Conservation (phyloP, 2,329 filamentous ascomycete species). For the Monosporascus sp. region DNA sequence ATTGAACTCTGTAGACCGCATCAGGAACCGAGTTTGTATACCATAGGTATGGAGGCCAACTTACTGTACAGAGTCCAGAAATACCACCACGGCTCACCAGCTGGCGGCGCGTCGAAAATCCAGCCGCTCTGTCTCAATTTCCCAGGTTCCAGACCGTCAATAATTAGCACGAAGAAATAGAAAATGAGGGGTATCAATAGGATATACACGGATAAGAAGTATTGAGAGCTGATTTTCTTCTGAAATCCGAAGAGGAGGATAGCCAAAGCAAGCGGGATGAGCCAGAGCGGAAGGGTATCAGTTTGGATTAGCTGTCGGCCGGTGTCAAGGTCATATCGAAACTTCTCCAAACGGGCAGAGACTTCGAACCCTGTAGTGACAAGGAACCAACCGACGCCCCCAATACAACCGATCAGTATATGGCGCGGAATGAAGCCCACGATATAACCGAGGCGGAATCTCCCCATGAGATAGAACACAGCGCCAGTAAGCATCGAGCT, state of each 20-base stretch:
- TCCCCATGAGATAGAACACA: conserved; percentile 88
- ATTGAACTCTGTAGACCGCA: conserved; percentile 58
- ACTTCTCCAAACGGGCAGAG: conserved; percentile 78
- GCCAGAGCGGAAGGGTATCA: conserved; percentile 78
- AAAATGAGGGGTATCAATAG: conserved; percentile 71
- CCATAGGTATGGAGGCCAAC: conserved; percentile 23
- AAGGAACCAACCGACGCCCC: conserved; percentile 93
- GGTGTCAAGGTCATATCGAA: conserved; percentile 76
- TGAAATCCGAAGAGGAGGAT: conserved; percentile 72
- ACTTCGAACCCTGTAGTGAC: conserved; percentile 90
- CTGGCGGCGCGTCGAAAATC: conserved; percentile 84
- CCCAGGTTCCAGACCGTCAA: conserved; percentile 63
- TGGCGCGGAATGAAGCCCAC: conserved; percentile 96
- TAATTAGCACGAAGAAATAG: conserved; percentile 67
- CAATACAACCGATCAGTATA: conserved; percentile 95
- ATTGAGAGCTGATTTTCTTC: conserved; percentile 71
- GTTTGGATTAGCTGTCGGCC: conserved; percentile 66
- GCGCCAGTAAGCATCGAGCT: conserved; percentile 87
- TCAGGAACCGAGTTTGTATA: conserved; percentile 14
- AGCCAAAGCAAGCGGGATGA: conserved; percentile 71
- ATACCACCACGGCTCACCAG: conserved; percentile 89
- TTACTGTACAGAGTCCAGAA: conserved; percentile 94
- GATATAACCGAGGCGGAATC: conserved; percentile 81
- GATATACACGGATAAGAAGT: conserved; percentile 84
- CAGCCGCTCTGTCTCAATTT: conserved; percentile 70